Base-by-base conservation (phyloP, 371 early-diverging fungal species). In the Lichtheimia hyalospora region DNA sequence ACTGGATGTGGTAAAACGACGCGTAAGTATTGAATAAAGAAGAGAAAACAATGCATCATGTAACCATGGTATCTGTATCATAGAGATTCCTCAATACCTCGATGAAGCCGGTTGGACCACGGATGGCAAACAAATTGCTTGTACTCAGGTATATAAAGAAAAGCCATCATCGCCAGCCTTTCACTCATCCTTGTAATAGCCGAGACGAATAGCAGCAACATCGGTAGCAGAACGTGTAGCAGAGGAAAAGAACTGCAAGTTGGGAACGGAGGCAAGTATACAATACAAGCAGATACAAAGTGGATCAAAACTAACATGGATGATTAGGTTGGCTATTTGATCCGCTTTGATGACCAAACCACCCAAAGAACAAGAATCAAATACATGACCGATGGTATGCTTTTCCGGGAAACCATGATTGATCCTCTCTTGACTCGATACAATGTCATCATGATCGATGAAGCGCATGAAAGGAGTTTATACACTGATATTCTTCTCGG, bases 181-280 rank as follows among this genome's bases (percentile, higher is more conserved):
- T 5, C 34, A 34, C 34, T 34, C 34, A 34, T 34, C 10, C 5
- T 0, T 8, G 34, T 34, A 39, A 13, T 34, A 93, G 85, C 99
- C 99, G 5, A 87, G 98, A 62, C 87, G 99, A 70, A 92, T 99
- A 39, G 97, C 99, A 12, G 97, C 99, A 44, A 95, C 93, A 65
- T 89, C 92, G 13, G 96, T 99, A n/a, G 96, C 97, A 13, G 92
- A 93, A 60, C 88, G 98, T 52, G 98, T 99, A 1, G 91, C 94
- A 2, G 93, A 94, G 49, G 97, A 96, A 70, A 88, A 92, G 53
- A 92, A 90, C 15, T 88, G 88, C 63, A 69, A 85, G 14, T 63
- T 96, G n/a, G 96, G 97, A 24, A 71, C 86, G 25, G 89, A 92
- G 62, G 94, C 92, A 49, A 53, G 74, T 42, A 25, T 20, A 5